Evolutionary conservation across 2,329 filamentous ascomycete genomes (phyloP), one percentile per base, ranked within the genome.

Genomic region (Akanthomyces uredinophilus): DNA sequence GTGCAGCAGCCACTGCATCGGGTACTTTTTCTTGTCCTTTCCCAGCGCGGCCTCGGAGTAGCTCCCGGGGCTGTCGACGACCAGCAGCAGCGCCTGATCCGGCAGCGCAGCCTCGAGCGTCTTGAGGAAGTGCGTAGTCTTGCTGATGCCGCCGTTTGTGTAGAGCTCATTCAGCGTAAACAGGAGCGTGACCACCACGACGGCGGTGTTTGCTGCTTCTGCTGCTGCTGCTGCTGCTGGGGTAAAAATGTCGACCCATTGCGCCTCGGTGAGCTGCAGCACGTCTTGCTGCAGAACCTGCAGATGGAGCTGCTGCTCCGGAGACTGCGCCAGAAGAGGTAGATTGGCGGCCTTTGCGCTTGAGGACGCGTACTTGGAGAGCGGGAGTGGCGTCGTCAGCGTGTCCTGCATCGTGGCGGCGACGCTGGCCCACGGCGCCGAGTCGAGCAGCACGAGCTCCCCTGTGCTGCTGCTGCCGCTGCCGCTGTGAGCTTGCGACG

Each of bases 111-210:
- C 78, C 0, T 89, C 91, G 20, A 97, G 77, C 1, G 79, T 79
- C 4, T 92, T 81, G 0, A 99, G 80, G 66, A 98, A 88, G 4
- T 80, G 79, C 0, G 94, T 96, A 0, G 94, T 92, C 67, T 87
- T 85, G 2, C 87, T 80, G 53, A 87, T 79, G 27, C 92, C 85
- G 1, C 88, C 91, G 0, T 85, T 80, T 0, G 90, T 89, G 78
- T 97, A 98, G 0, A 99, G 86, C 76, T 99, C 95, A 73, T 98
- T 98, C 52, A 98, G 83, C 0, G 94, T 97, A 79, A 98, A 99
- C 76, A 98, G 85, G 14, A 98, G 77, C 0, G 93, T 96, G 16
- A 96, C 79, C 1, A 97, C 32, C 32, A 35, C 75, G 4, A 81
- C 67, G 11, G 82, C 78, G 14, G 52, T 2, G 1, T 71, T 47